Evolutionary conservation across 257 asterid genomes (phyloP).

Genomic region (Jacaranda mimosifolia): DNA sequence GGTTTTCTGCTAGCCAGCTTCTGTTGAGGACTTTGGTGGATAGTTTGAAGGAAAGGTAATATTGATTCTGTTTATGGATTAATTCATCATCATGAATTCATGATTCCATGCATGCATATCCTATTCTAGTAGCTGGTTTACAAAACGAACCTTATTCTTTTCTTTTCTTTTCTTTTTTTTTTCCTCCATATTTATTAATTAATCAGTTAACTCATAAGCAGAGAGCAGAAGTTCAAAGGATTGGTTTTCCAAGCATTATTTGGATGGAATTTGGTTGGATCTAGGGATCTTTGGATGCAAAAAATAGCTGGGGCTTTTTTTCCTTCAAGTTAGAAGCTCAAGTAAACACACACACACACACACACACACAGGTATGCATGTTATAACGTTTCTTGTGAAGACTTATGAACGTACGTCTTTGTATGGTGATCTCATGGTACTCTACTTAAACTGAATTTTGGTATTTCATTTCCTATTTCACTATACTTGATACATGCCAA

Average conservation of each 20-base stretch:
- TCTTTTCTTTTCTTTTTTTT: no score
- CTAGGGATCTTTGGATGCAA: neutral
- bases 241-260: neutral
- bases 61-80: neutral
- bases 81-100: neutral
- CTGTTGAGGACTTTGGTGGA: neutral
- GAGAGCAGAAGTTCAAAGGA: neutral
- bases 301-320: no score
- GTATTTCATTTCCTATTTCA: no score
- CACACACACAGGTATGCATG: no score
- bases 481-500: no score
- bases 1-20: neutral
- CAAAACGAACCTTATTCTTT: no score
- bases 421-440: no score
- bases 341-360: no score
- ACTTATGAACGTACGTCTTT: no score
- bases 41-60: conserved; percentile 2
- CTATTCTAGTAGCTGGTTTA: neutral
- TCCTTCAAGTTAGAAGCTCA: no score
- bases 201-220: neutral
- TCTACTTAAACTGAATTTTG: no score
- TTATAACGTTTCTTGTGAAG: no score
- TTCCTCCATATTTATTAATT: neutral
- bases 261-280: neutral
- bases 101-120: neutral